Base-by-base conservation (phyloP, 2,329 filamentous ascomycete species). In the Chrysoporthe puriensis region DNA sequence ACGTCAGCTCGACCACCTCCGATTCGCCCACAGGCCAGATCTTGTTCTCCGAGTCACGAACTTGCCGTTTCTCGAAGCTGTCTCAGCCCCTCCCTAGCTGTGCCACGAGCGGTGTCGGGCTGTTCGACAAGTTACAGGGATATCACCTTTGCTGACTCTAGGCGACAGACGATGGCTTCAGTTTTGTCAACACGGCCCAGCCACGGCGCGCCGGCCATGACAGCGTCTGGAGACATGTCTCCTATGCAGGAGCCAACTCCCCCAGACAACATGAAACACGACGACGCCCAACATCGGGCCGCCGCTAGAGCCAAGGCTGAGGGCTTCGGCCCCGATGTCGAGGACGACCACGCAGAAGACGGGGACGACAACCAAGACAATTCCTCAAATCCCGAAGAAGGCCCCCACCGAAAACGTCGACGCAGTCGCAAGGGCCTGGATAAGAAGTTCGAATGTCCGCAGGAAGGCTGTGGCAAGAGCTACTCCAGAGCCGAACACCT, bases 401-500 rank as follows among this genome's bases (percentile, higher is more conserved):
- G 84, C 1, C 84, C 85, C 3, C 79, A 80, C 5, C 83, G 84
- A 66, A 88, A 93, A 79, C 83, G 90, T 67, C 82, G 91, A 72
- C 82, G 91, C 66, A 94, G 91, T 79, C 87, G 91, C 71, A 94
- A 94, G 77, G 91, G 90, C 3, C 81, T 93, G 52, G 91, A 94
- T 77, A 94, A 94, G 80, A 89, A 90, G 75, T 95, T 94, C 71
- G 90, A 92, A 74, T 99, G 96, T 76, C 90, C 91, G 5, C 88
- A 93, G 69, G 90, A 92, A 71, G 93, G 91, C 50, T 99, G 96
- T 75, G 94, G 93, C 52, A 99, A 97, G 84, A 96, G 91, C 77
- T 99, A 99, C 78, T 97, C 95, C 36, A 88, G 96, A 76, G 95
- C 96, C 9, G 96, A 98, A 80, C 96, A 99, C 82, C 83, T 99